These are phyloP conservation scores for Hansenula sp. DNA, from an alignment of 1,139 yeast species.

Conservation along the genomic window DNA sequence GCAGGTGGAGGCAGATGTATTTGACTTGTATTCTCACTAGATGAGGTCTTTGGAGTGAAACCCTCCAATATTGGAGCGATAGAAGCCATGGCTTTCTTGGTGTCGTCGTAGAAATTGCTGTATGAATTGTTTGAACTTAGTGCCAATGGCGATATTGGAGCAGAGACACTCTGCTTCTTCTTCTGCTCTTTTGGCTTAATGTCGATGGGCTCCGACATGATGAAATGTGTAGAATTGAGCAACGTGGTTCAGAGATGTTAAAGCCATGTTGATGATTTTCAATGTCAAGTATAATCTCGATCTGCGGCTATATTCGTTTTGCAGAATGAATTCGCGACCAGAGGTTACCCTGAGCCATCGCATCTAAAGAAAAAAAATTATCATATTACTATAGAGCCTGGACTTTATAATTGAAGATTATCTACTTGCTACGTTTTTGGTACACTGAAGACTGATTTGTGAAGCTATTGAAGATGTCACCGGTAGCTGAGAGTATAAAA, in stretches of 20 bases:
- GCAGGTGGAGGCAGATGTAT: slow-evolving; percentile 32
- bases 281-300: too few species aligned
- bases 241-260: slow-evolving; percentile 1
- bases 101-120: slow-evolving; percentile 21
- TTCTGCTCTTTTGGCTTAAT: slow-evolving; percentile 5
- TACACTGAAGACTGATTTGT: neutral
- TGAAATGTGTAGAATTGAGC: neutral
- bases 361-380: neutral
- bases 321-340: neutral
- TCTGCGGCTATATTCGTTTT: too few species aligned
- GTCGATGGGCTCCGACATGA: slow-evolving; percentile 18
- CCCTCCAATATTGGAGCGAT: slow-evolving; percentile 74
- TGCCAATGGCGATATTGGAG: slow-evolving; percentile 28
- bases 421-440: neutral
- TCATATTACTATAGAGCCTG: too few species aligned
- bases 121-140: slow-evolving; percentile 15
- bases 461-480: neutral
- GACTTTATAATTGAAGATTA: neutral
- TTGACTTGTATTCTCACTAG: slow-evolving; percentile 44
- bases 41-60: slow-evolving; percentile 67
- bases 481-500: slow-evolving; percentile 17
- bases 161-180: neutral
- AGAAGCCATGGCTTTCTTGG: slow-evolving; percentile 63
- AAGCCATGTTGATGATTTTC: neutral
- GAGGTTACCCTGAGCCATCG: slow-evolving; percentile 1